Base-by-base conservation (phyloP, 257 asterid genomes). In the Orobanche coerulescens region DNA sequence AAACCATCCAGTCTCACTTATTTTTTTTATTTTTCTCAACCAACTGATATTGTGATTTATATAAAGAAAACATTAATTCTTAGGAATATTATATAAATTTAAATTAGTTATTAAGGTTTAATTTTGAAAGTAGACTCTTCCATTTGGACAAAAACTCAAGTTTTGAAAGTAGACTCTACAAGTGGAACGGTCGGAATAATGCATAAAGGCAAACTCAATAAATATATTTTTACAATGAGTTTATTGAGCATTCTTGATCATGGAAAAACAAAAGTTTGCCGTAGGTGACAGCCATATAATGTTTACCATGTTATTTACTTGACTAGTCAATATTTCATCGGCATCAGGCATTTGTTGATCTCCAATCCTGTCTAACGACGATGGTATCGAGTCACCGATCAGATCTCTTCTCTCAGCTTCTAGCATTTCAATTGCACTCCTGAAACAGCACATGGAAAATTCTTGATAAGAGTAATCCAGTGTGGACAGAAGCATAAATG, bases 351-450 rank as follows among this genome's bases (percentile, higher is more conserved):
- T 79, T 69, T 65, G 81, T 66, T 72, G 84, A 58, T 71, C 75
- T 40, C 65, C 74, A 18, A 22, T 61, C 22, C 61, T 67, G 24
- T 70, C 86, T 52, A 63, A 20, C 15, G 61, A 52, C 58, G 84
- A 55, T 57, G 56, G 70, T 66, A 55, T 60, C 25, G 56, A 55
- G 58, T 65, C 73, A 61, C 73, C 68, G 19, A 42, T 26, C 56
- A 86, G 53, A 16, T 76, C 84, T 72, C 76, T 79, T 55, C 71
- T 73, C 74, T 90, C 97, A 50, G 82, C 78, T 78, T 87, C 95
- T 73, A 86, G 75, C 66, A 86, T 70, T 76, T 90, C 96, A 73
- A 93, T 78, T 3, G 99, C 95, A 73, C 85, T 86, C 87, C 97
- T 93, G 64, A 36, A 74, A 75, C 44, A 51, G 39, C n/a, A 72